Percentiles rank a stretch among this genome's conserved stretches.
phyloP scores from a whole-genome alignment of 192 early-diverging fungal genomes.

The Phlyctochytrium planicorne region DNA sequence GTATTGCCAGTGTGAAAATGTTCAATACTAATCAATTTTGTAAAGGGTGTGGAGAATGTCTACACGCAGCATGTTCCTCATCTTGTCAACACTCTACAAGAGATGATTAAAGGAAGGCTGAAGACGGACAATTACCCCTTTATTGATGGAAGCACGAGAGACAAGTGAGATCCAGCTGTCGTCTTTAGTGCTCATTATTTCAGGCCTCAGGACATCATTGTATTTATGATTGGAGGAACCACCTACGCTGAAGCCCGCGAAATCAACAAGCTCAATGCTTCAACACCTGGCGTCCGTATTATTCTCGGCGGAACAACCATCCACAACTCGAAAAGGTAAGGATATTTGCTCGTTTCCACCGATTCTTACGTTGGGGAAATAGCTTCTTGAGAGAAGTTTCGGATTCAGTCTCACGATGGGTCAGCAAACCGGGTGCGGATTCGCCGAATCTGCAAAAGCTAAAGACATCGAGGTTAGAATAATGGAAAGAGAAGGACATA shows the following conservation, averaged over 20 bases:
- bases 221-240: constrained; percentile 95
- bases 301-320: constrained; percentile 91
- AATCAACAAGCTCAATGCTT: constrained; percentile 80
- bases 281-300: constrained; percentile 72
- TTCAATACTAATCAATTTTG: constrained; percentile 9
- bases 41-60: constrained; percentile 94
- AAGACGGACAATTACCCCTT: constrained; percentile 79
- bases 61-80: constrained; percentile 94
- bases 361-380: constrained; percentile 6
- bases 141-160: constrained; percentile 58
- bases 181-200: background rate
- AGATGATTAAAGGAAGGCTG: constrained; percentile 76
- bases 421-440: background rate
- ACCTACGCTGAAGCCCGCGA: constrained; percentile 92
- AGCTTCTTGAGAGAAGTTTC: constrained; percentile 44
- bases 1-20: constrained; percentile 25
- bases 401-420: constrained; percentile 41
- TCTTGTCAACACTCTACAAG: constrained; percentile 76
- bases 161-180: constrained; percentile 43
- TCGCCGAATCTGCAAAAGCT: constrained; percentile 4
- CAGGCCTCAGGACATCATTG: constrained; percentile 90
- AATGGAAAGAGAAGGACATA: too few species aligned
- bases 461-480: background rate
- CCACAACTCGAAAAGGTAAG: constrained; percentile 75
- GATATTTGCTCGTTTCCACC: background rate